Percentiles rank a stretch among this genome's conserved stretches.
Conservation (phyloP, 2,329 filamentous ascomycete species). For the Phialophora tarda region DNA sequence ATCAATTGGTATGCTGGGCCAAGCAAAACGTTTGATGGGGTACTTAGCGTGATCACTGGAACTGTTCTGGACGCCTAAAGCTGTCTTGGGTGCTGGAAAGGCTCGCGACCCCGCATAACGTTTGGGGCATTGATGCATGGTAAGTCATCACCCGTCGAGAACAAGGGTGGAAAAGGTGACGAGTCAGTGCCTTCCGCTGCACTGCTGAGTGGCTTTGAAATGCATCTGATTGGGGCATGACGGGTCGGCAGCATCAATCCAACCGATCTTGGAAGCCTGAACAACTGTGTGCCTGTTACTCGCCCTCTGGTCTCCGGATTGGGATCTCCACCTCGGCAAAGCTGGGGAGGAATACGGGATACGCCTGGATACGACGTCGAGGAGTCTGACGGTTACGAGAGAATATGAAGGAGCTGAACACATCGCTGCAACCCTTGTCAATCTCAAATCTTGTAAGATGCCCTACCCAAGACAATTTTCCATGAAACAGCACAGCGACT, state of each 20-base stretch:
- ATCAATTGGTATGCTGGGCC: not conserved
- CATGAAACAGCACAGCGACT: not conserved
- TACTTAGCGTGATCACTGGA: not conserved
- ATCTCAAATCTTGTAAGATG: not conserved
- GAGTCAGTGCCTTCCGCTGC: not conserved
- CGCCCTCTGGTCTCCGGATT: not conserved
- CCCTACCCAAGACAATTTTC: not conserved
- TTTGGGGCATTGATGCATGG: not conserved
- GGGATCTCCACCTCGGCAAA: constrained; percentile 1
- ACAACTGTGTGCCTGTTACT: not conserved
- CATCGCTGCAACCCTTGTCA: not conserved
- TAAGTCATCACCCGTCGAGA: not conserved
- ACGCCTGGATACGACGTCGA: not conserved
- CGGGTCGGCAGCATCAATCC: not conserved
- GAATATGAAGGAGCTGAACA: not conserved
- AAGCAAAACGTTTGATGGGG: not conserved
- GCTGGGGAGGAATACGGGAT: not conserved
- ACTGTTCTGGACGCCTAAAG: not conserved
- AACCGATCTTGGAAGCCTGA: not conserved
- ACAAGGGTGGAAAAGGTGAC: not conserved
- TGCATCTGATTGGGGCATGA: constrained; percentile 4
- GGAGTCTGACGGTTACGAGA: not conserved
- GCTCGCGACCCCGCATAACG: not conserved
- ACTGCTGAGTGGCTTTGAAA: not conserved
- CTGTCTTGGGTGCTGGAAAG: not conserved